phyloP scores from a whole-genome alignment of 495 filamentous ascomycete genomes.

The Oleoguttula mirabilis region DNA sequence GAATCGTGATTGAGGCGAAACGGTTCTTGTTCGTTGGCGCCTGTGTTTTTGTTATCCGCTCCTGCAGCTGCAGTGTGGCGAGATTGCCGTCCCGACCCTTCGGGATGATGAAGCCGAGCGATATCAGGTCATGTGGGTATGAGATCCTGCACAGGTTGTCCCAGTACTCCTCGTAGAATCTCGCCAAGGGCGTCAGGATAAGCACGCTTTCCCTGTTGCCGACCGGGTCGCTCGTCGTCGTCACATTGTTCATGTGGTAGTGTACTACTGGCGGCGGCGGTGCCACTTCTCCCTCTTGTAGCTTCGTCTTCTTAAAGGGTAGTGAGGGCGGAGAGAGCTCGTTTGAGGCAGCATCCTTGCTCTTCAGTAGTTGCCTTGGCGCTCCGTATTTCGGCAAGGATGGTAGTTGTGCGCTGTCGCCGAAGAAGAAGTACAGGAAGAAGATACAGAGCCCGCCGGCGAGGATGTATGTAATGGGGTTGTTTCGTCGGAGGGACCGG shows the following conservation, averaged over 20 bases:
- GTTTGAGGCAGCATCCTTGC: slow-evolving; percentile 52
- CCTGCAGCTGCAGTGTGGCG: slow-evolving; percentile 70
- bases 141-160: slow-evolving; percentile 72
- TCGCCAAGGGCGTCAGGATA: slow-evolving; percentile 81
- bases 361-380: slow-evolving; percentile 25
- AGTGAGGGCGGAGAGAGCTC: slow-evolving; percentile 72
- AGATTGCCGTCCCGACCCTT: slow-evolving; percentile 78
- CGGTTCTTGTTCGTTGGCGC: slow-evolving; percentile 62
- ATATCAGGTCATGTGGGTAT: slow-evolving; percentile 90
- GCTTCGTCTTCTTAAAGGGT: slow-evolving; percentile 58
- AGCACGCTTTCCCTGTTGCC: slow-evolving; percentile 74
- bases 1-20: slow-evolving; percentile 84
- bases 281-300: slow-evolving; percentile 35
- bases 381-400: slow-evolving; percentile 3
- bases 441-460: slow-evolving; percentile 48
- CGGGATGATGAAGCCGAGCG: slow-evolving; percentile 90
- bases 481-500: slow-evolving; percentile 34
- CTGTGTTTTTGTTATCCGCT: slow-evolving; percentile 73
- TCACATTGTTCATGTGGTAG: slow-evolving; percentile 89
- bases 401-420: slow-evolving; percentile 27
- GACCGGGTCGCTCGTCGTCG: slow-evolving; percentile 60
- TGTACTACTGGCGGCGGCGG: slow-evolving; percentile 79
- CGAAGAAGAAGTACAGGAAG: slow-evolving; percentile 54
- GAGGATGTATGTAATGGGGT: slow-evolving; percentile 53
- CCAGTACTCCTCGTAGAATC: slow-evolving; percentile 93